Base-by-base conservation (phyloP, 257 asterid species). In the Jaltomata sinuosa region DNA sequence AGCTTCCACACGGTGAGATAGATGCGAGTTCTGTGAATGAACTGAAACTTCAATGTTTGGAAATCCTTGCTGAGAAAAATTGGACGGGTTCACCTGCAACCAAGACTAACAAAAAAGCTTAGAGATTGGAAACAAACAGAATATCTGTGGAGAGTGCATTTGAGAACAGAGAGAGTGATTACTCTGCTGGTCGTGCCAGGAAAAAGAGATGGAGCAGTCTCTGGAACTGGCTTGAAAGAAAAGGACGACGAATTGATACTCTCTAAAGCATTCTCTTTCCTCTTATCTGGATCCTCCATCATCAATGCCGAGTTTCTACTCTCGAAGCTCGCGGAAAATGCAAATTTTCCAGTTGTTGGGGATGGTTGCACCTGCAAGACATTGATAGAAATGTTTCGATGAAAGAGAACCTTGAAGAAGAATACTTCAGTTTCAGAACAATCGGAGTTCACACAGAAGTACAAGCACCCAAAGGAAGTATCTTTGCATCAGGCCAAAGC, bases 261-360 rank as follows among this genome's bases (percentile, higher is more conserved):
- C 86, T 86, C 96, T 74, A 84, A 89, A 57, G 79, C 84, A 50
- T 86, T 89, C 50, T 90, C 96, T 85, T 91, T 92, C 86, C 88
- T 89, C 84, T 89, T 90, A 86, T 87, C 91, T 62, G 87, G 80
- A 87, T 83, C 86, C 64, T 79, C 91, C 18, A 84, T 31, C 86
- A 45, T 79, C 49, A 86, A 50, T 59, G 87, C 36, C 2, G 93
- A 68, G 83, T 82, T 89, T 71, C 67, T 89, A 88, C 87, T 77
- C 77, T 90, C 86, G 81, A 88, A 86, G 81, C 85, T 86, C 3
- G 87, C 36, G 88, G 80, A 84, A 81, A 85, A 85, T 82, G 68
- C 83, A 83, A 91, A 87, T 87, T 94, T 91, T 50, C 98, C 98
- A 19, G 97, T 93, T 45, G 98, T 94, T 81, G 98, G 98, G 84